These are phyloP conservation scores for Colletotrichum gigasporum DNA, from an alignment of 2,329 filamentous ascomycete genomes.

Conservation along the genomic window DNA sequence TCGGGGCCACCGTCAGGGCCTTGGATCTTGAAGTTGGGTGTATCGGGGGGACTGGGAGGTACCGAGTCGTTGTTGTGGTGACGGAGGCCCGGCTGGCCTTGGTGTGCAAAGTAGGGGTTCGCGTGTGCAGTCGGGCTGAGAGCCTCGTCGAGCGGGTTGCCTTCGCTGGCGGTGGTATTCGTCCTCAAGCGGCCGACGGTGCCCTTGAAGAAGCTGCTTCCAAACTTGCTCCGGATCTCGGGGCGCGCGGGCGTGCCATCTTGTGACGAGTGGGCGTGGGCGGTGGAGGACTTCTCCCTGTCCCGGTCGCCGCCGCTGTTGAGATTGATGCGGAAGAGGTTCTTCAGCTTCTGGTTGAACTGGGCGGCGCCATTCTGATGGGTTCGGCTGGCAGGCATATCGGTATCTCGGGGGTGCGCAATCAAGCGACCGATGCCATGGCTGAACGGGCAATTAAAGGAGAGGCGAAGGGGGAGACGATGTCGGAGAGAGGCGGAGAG, in stretches of 20 bases:
- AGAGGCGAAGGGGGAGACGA: constrained; percentile 19
- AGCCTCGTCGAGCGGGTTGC: constrained; percentile 86
- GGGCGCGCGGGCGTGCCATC: constrained; percentile 34
- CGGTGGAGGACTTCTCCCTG: constrained; percentile 47
- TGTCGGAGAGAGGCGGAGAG: constrained; percentile 20
- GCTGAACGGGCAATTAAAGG: constrained; percentile 36
- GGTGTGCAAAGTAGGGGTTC: constrained; percentile 97
- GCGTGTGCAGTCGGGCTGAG: constrained; percentile 92
- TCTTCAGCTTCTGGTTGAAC: constrained; percentile 75
- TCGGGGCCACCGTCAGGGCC: constrained; percentile 72
- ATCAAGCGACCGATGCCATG: constrained; percentile 47
- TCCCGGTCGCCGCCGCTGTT: constrained; percentile 48
- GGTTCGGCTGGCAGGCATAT: constrained; percentile 65
- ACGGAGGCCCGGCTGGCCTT: constrained; percentile 90
- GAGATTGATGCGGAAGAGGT: constrained; percentile 75
- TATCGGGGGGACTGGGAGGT: constrained; percentile 91
- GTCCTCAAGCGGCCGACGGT: constrained; percentile 89
- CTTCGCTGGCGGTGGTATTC: constrained; percentile 91
- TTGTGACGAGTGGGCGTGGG: constrained; percentile 52
- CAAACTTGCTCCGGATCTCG: constrained; percentile 69
- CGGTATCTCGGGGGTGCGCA: constrained; percentile 35
- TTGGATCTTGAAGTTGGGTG: constrained; percentile 79
- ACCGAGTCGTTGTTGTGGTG: constrained; percentile 96
- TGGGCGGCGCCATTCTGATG: constrained; percentile 61
- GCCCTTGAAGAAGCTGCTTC: constrained; percentile 89